Percentiles rank a stretch among this genome's conserved stretches.
These are phyloP conservation scores for Fusarium sp. DNA, from an alignment of 2,329 filamentous ascomycete genomes.

Conservation along the genomic window DNA sequence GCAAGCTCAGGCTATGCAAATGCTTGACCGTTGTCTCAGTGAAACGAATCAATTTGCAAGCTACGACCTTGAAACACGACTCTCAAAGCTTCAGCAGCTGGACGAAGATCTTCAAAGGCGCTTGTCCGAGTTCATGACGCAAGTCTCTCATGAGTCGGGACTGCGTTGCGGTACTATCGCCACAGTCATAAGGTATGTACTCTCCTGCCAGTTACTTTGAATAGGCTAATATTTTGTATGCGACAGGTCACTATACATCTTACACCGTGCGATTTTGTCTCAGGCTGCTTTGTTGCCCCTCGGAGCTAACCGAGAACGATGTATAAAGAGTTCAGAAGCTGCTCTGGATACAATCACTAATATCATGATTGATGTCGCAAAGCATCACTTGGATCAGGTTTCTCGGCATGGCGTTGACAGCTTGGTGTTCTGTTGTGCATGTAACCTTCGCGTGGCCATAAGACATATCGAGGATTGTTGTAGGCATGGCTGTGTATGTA, in stretches of 20 bases:
- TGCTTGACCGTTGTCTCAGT: background rate
- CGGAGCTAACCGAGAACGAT: rapidly evolving
- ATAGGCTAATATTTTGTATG: too few relatives aligned
- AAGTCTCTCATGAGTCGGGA: rapidly evolving
- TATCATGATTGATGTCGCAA: background rate
- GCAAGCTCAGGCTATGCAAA: background rate
- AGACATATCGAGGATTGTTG: background rate
- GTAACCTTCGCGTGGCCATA: rapidly evolving
- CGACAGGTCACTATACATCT: rapidly evolving
- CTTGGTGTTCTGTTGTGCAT: rapidly evolving
- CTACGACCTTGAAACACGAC: rapidly evolving
- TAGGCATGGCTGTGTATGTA: rapidly evolving
- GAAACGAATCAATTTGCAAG: rapidly evolving
- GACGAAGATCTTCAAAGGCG: background rate
- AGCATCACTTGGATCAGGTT: background rate
- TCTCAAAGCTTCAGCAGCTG: rapidly evolving
- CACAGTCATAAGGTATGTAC: rapidly evolving
- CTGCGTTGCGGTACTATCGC: background rate
- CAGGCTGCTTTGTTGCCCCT: rapidly evolving
- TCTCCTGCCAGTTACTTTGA: too few relatives aligned
- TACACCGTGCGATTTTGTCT: rapidly evolving
- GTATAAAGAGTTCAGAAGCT: rapidly evolving
- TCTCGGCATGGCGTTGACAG: rapidly evolving
- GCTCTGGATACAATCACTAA: background rate
- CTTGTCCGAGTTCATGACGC: rapidly evolving